Base-by-base conservation (phyloP, 208 protist species). In the Giardia muris region DNA sequence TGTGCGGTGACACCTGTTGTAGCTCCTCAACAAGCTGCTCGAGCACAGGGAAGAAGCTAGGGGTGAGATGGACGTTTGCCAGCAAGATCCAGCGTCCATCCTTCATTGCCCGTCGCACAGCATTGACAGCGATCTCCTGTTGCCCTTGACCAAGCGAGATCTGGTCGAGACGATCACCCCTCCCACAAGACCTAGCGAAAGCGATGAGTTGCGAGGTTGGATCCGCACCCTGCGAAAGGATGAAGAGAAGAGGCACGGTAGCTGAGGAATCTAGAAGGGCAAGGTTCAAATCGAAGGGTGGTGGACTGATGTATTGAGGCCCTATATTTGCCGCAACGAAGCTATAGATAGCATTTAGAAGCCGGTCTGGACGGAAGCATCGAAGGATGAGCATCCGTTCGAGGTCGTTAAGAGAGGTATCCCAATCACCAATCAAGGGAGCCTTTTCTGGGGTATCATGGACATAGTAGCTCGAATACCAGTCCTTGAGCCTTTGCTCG, bases 31-130 rank as follows among this genome's bases (percentile, higher is more conserved):
- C 97, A 87, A 98, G 96, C 94, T 98, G 97, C 95, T 99, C 97
- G 67, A 99, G 94, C 92, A 97, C 95, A 43, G 96, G 93, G 89
- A 99, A 98, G 97, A 98, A 99, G 42, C 93, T 95, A n/a, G 97
- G 96, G 0, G 99, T 95, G 91, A 99, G 94, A 94, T 99, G 98
- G 94, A 98, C 99, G 94, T 99, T 99, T 94, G 99, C 97, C 45
- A 93, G 87, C n/a, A 93, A 57, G 46, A 93, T 91, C 98, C 98
- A 99, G 57, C 97, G 96, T 46, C 97, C 97, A 4, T 95, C 96
- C 93, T 96, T 95, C 67, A 96, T 95, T 94, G 95, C 97, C 92
- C 98, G 95, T 93, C 96, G 94, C 87, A 99, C 96, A 0, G 97
- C 95, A 3, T 96, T 94, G 94, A 96, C 96, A 2, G 97, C 97